Evolutionary conservation across 192 early-diverging fungal species (phyloP).

Genomic region (Endogone sp.): DNA sequence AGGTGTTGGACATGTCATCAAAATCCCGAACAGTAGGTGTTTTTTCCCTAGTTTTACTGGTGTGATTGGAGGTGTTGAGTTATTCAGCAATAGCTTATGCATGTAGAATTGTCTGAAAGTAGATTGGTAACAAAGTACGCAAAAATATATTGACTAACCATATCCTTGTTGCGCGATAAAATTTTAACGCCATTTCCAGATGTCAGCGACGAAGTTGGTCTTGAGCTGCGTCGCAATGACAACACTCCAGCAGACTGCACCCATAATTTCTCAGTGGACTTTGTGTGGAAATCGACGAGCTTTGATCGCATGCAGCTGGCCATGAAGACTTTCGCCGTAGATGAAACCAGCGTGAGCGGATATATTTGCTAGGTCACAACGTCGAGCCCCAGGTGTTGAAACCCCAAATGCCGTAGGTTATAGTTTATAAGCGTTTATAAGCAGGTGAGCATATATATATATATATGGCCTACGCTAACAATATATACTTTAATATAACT

Average conservation of each 20-base stretch:
- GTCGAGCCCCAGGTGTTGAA: conserved; percentile 83
- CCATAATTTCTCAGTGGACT: conserved; percentile 92
- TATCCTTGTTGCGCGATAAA: too few species aligned
- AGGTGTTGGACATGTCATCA: conserved; percentile 87
- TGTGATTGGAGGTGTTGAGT: neutral
- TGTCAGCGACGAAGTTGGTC: conserved; percentile 80
- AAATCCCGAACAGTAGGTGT: conserved; percentile 86
- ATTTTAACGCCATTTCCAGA: too few species aligned
- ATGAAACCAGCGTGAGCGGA: conserved; percentile 89
- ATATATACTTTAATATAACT: neutral
- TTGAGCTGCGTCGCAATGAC: conserved; percentile 74
- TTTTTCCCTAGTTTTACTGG: neutral
- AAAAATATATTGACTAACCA: conserved; percentile 10
- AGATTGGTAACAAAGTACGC: too few species aligned
- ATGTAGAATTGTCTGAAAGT: too few species aligned
- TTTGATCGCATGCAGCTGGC: conserved; percentile 99
- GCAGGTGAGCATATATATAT: too few species aligned
- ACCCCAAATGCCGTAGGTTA: conserved; percentile 60
- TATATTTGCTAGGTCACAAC: conserved; percentile 95
- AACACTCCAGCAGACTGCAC: conserved; percentile 76
- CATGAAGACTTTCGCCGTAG: conserved; percentile 95
- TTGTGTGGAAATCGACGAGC: conserved; percentile 97
- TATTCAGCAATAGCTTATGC: neutral
- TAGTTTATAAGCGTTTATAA: too few species aligned
- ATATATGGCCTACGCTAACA: too few species aligned